A percentile compares a stretch with the other conserved stretches of the same genome.
phyloP scores from a whole-genome alignment of 2,329 filamentous ascomycete species.

The Aspergillus versicolor region DNA sequence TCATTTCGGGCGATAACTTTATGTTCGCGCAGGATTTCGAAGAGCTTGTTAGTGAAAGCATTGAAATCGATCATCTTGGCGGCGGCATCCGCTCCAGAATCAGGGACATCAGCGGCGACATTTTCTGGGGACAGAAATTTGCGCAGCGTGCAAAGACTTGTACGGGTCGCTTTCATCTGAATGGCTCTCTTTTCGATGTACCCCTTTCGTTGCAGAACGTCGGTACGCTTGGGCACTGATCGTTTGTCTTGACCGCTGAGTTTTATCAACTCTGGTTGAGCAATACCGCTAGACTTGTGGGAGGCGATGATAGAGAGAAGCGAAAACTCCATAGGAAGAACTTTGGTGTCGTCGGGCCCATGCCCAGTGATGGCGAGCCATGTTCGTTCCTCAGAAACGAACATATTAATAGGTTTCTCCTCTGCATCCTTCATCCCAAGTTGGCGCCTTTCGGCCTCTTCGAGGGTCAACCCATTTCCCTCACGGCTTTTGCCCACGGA shows the following conservation, averaged over 20 bases:
- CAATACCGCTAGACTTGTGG: constrained; percentile 53
- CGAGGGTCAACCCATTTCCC: constrained; percentile 41
- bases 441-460: constrained; percentile 36
- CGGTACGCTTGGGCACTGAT: constrained; percentile 62
- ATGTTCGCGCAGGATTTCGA: constrained; percentile 50
- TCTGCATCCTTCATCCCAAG: constrained; percentile 3
- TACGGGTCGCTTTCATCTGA: constrained; percentile 50
- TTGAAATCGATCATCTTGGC: constrained; percentile 47
- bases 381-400: constrained; percentile 55
- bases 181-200: constrained; percentile 60
- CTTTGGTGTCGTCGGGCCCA: constrained; percentile 53
- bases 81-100: constrained; percentile 16
- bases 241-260: constrained; percentile 64
- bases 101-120: constrained; percentile 13
- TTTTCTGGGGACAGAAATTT: constrained; percentile 42
- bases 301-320: constrained; percentile 60
- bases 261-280: constrained; percentile 56
- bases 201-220: constrained; percentile 55
- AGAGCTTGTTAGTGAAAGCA: constrained; percentile 50
- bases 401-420: constrained; percentile 37
- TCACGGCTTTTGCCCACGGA: constrained; percentile 47
- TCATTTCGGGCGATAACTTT: constrained; percentile 54
- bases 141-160: constrained; percentile 57
- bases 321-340: constrained; percentile 56
- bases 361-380: constrained; percentile 64